Base-by-base conservation (phyloP, 2,329 filamentous ascomycete species). In the Dryadomyces quercus-mongolicae region DNA sequence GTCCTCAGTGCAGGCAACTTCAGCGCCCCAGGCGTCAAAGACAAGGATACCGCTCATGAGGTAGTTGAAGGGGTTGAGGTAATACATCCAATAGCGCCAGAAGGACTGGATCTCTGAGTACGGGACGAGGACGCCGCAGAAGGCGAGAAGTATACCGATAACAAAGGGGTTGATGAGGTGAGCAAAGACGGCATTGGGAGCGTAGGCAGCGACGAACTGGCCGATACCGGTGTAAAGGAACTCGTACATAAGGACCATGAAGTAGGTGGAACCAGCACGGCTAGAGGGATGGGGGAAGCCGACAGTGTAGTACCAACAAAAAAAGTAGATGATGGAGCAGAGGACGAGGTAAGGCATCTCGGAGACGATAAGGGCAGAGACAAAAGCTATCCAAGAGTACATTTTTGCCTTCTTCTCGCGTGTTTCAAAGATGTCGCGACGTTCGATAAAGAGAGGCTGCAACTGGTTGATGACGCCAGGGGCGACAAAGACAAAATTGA, bases 91-190 rank as follows among this genome's bases (percentile, higher is more conserved):
- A 58, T 75, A 76, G 18, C 72, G 70, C 86, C 86, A 90, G 66
- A 89, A 89, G 0, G 66, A 60, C 8, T 81, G 77, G 20, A 90
- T 73, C 21, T 76, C 74, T 0, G 62, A 62, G 58, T 84, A 87
- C 0, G 85, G 84, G 0, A 89, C 85, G 4, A 88, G 71, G 2
- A 89, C 84, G 59, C 86, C 86, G 61, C 85, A 89, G 70, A 91
- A 90, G 1, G 77, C 78, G 9, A 87, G 74, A 3, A 88, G 70
- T 42, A 81, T 65, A 62, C 74, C 72, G 54, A 82, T 67, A 16
- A 81, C 52, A 0, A 82, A 62, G 0, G 78, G 78, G 58, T 81
- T 82, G 57, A 75, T 73, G 2, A 82, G 70, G 0, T 76, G 69
- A 0, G 80, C 80, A 43, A 82, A 81, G 5, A 80, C 73, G 31